These are phyloP conservation scores for Saccharum officinarum DNA, from an alignment of 176 grass and related monocot genomes.

Conservation along the genomic window DNA sequence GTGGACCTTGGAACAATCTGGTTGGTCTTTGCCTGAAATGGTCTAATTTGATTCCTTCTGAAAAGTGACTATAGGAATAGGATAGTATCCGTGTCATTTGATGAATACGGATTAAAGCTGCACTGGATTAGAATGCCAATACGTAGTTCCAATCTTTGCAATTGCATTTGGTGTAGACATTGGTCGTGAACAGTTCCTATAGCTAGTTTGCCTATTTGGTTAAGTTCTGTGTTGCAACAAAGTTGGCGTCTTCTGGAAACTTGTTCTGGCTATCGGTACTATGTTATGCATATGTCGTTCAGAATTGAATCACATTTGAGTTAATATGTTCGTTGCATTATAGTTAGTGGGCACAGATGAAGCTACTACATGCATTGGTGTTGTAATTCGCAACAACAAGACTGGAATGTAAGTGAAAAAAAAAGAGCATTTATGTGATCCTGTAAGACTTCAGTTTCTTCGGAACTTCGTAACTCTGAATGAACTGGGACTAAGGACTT, in stretches of 20 bases:
- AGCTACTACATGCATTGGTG: constrained; percentile 80
- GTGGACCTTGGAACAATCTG: background rate
- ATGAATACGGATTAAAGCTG: background rate
- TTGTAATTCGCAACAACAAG: constrained; percentile 75
- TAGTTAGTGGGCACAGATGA: constrained; percentile 92
- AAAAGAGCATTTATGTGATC: constrained; percentile 34
- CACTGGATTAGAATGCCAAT: background rate
- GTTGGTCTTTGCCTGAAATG: background rate
- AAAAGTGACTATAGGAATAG: background rate
- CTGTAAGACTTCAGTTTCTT: constrained; percentile 38
- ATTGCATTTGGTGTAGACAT: background rate
- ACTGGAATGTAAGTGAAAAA: constrained; percentile 94
- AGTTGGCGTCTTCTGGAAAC: background rate
- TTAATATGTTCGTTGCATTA: constrained; percentile 23
- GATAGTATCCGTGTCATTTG: background rate
- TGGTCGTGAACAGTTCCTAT: background rate
- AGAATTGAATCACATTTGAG: background rate
- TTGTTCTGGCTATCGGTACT: background rate
- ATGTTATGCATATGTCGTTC: background rate
- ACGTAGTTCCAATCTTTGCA: background rate
- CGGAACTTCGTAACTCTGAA: constrained; percentile 5
- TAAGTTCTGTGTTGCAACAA: background rate
- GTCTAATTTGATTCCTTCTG: background rate
- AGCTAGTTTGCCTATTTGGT: background rate
- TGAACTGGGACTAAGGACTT: background rate